phyloP scores from a whole-genome alignment of 106 monocot species.

The Dioscorea dumetorum region DNA sequence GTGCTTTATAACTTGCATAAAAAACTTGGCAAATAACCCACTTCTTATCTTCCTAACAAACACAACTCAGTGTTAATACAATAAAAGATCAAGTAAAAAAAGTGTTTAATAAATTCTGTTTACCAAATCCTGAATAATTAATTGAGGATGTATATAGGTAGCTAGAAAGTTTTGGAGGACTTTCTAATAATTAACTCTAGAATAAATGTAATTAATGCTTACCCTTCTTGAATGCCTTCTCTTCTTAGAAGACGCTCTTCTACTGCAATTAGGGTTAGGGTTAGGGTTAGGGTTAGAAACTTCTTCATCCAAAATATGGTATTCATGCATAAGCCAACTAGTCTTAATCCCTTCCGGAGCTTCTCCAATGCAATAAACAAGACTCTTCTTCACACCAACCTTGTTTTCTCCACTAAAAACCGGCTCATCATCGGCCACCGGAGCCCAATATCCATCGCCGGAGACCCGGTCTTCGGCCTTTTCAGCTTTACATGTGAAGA shows the following conservation, averaged over 20 bases:
- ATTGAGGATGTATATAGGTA: neutral
- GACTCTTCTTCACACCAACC: slow-evolving; percentile 62
- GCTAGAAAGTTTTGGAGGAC: neutral
- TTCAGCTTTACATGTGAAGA: slow-evolving; percentile 30
- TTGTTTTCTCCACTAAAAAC: slow-evolving; percentile 17
- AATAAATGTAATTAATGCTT: no score
- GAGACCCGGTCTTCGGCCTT: slow-evolving; percentile 27
- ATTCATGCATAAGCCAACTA: slow-evolving; percentile 90
- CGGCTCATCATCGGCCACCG: slow-evolving; percentile 26
- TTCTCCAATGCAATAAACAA: slow-evolving; percentile 43
- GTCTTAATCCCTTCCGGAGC: slow-evolving; percentile 42
- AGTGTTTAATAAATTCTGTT: no score
- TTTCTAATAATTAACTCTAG: slow-evolving; percentile 16
- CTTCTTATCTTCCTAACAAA: slow-evolving; percentile 38
- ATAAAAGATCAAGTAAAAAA: no score
- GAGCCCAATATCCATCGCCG: slow-evolving; percentile 53
- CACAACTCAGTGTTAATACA: neutral
- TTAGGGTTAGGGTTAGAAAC: neutral
- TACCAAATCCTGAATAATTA: no score
- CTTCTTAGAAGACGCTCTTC: slow-evolving; percentile 24
- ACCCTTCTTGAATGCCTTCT: slow-evolving; percentile 9
- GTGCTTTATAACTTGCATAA: slow-evolving; percentile 26
- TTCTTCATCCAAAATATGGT: slow-evolving; percentile 37
- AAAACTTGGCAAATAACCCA: slow-evolving; percentile 79
- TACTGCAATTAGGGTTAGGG: slow-evolving; percentile 4